Evolutionary conservation across 2,329 filamentous ascomycete species (phyloP).

Genomic region (Diaporthe citri): DNA sequence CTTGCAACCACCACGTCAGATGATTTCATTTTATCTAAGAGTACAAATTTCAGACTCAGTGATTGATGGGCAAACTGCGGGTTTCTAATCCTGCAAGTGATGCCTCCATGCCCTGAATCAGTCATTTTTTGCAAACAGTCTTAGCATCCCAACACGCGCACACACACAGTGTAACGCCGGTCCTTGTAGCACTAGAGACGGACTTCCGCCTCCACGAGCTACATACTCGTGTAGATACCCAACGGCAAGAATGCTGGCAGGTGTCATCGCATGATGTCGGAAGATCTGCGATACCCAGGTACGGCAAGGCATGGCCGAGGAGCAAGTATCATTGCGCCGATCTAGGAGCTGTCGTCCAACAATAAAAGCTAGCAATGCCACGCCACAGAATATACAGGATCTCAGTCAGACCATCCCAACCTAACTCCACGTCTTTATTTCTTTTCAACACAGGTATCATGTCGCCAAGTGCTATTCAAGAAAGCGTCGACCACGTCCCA

Average conservation of each 20-base stretch:
- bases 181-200: background rate
- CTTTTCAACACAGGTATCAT: background rate
- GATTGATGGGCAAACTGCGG: background rate
- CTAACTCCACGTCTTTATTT: no score
- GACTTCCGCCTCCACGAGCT: conserved; percentile 13
- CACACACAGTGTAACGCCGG: background rate
- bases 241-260: background rate
- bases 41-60: background rate
- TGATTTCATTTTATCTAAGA: background rate
- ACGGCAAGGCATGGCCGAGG: background rate
- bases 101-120: background rate
- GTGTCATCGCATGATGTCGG: background rate
- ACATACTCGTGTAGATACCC: background rate
- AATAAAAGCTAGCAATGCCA: background rate
- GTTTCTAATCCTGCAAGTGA: background rate
- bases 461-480: conserved; percentile 3
- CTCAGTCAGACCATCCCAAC: background rate
- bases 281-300: background rate
- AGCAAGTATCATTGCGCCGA: background rate
- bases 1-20: background rate
- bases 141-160: background rate
- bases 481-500: background rate
- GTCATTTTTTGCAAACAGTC: background rate
- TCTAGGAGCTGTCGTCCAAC: background rate
- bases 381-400: background rate